Evolutionary conservation across 2,329 filamentous ascomycete species (phyloP).

Genomic region (Alternaria novae-zelandiae): DNA sequence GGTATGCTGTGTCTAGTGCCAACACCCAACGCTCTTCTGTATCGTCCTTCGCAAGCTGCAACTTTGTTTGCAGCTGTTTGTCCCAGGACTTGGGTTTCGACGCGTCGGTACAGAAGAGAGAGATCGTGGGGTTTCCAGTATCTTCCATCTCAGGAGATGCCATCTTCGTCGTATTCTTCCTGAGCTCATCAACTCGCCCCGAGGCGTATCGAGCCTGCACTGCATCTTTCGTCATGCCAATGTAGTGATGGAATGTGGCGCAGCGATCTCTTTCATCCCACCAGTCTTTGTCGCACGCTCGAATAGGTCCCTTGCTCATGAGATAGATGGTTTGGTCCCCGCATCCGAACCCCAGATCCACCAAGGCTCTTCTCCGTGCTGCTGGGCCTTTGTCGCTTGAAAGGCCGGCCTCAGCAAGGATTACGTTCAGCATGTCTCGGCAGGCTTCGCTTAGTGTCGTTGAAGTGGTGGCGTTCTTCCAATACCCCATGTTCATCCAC

Average conservation of each 20-base stretch:
- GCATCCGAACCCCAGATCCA: constrained; percentile 66
- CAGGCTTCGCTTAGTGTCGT: constrained; percentile 55
- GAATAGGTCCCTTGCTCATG: constrained; percentile 24
- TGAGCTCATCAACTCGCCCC: constrained; percentile 17
- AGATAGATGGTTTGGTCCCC: constrained; percentile 63
- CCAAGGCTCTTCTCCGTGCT: constrained; percentile 32
- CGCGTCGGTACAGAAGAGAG: constrained; percentile 59
- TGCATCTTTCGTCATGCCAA: constrained; percentile 60
- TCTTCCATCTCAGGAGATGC: background rate
- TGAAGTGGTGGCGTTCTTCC: constrained; percentile 47
- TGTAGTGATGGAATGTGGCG: constrained; percentile 46
- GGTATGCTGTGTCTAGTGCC: constrained; percentile 63
- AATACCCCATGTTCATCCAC: constrained; percentile 71
- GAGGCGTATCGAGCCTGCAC: constrained; percentile 52
- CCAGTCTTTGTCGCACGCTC: constrained; percentile 21
- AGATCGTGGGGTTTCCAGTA: constrained; percentile 23
- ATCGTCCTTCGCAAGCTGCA: constrained; percentile 1
- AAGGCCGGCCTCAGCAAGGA: constrained; percentile 55
- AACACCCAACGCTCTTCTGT: constrained; percentile 57
- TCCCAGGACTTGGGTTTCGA: constrained; percentile 56
- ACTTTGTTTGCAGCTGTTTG: constrained; percentile 24
- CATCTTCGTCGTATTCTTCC: background rate
- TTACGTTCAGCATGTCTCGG: constrained; percentile 56
- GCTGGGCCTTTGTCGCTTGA: constrained; percentile 3
- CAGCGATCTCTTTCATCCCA: constrained; percentile 16